Percentiles rank a stretch among this genome's conserved stretches.
Evolutionary conservation across 257 asterid genomes (phyloP).

Genomic region (Rubia yunnanensis): DNA sequence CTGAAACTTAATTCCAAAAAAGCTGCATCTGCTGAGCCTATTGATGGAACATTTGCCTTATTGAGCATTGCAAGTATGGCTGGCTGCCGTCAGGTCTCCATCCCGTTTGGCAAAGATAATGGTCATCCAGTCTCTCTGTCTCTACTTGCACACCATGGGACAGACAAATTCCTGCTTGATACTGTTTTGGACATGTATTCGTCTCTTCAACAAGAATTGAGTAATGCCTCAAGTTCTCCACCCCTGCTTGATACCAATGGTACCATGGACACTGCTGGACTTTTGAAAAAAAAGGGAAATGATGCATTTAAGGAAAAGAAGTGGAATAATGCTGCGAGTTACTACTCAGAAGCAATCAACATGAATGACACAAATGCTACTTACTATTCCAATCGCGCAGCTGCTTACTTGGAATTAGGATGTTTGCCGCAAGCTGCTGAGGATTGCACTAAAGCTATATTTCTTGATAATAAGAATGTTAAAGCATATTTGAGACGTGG

Average conservation of each 20-base stretch:
- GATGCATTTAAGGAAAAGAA: conserved; percentile 80
- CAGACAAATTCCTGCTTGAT: conserved; percentile 88
- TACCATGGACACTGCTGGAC: conserved; percentile 64
- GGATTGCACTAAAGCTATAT: conserved; percentile 79
- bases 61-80: conserved; percentile 75
- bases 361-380: conserved; percentile 57
- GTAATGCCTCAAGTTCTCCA: conserved; percentile 32
- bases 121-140: conserved; percentile 66
- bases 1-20: conserved; percentile 41
- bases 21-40: conserved; percentile 38
- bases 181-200: conserved; percentile 69
- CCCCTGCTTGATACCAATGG: conserved; percentile 44
- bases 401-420: conserved; percentile 93
- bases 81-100: conserved; percentile 75
- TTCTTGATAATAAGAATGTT: conserved; percentile 81
- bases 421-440: conserved; percentile 80
- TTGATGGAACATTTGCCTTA: conserved; percentile 47
- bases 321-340: conserved; percentile 85
- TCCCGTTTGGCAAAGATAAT: conserved; percentile 73
- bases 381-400: conserved; percentile 85
- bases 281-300: conserved; percentile 96
- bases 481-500: conserved; percentile 83
- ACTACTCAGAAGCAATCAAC: conserved; percentile 76
- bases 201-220: conserved; percentile 64
- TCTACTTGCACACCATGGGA: conserved; percentile 68